phyloP scores from a whole-genome alignment of 805 yeast genomes.

The Henningerozyma blattae region DNA sequence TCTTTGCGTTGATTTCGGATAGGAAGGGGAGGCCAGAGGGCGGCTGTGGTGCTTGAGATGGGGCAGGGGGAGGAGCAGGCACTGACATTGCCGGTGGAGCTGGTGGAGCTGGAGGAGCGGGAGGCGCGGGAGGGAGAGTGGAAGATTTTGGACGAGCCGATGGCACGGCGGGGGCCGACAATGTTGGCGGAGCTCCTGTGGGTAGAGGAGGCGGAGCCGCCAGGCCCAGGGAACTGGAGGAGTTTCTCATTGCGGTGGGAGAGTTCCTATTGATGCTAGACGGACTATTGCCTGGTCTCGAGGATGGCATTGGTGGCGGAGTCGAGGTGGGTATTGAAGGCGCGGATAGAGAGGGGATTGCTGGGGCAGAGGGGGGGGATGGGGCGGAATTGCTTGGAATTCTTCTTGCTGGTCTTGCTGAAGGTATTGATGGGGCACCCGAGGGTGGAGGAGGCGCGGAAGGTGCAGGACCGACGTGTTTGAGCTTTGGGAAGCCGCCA shows the following conservation, averaged over 20 bases:
- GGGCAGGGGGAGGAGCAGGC: conserved; percentile 17
- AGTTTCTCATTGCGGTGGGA: conserved; percentile 13
- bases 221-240: conserved; percentile 12
- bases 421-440: conserved; percentile 15
- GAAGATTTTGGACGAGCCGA: too few relatives aligned
- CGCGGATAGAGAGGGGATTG: conserved; percentile 12
- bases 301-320: conserved; percentile 12
- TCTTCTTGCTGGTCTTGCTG: conserved; percentile 16
- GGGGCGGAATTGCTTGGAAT: conserved; percentile 14
- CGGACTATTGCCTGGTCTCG: conserved; percentile 2
- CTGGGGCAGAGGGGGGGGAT: conserved; percentile 15
- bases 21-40: too few relatives aligned
- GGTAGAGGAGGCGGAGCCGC: conserved; percentile 15
- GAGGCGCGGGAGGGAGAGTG: conserved; percentile 11
- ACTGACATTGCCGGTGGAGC: conserved; percentile 12
- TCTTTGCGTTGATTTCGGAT: too few relatives aligned
- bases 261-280: conserved; percentile 6
- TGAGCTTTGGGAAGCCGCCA: conserved; percentile 68
- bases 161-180: too few relatives aligned
- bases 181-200: conserved; percentile 12
- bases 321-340: conserved; percentile 4
- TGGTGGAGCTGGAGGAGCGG: conserved; percentile 10
- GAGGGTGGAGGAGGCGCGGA: conserved; percentile 5
- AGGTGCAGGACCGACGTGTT: conserved; percentile 26
- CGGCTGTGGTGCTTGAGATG: too few relatives aligned